Percentiles rank a stretch among this genome's conserved stretches.
phyloP scores from a whole-genome alignment of 257 asterid genomes.

The Catharanthus roseus region DNA sequence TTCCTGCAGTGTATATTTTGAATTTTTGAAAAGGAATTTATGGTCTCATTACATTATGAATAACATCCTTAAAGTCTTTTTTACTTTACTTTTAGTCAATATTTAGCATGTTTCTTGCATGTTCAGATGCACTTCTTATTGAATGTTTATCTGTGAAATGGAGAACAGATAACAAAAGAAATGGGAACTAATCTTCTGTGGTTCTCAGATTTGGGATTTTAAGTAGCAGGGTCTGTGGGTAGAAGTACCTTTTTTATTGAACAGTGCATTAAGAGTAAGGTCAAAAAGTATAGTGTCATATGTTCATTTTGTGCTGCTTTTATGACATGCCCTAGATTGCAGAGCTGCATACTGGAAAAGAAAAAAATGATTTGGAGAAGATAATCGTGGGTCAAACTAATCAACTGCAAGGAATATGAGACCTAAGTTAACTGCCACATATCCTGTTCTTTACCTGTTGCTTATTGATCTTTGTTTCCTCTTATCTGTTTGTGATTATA shows the following conservation, averaged over 20 bases:
- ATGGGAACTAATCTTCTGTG: background rate
- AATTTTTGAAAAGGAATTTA: background rate
- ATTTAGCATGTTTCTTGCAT: background rate
- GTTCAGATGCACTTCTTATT: background rate
- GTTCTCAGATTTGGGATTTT: background rate
- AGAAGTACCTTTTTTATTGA: background rate
- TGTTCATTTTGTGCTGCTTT: background rate
- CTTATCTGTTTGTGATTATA: too few species aligned
- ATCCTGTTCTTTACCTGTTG: background rate
- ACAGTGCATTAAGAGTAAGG: constrained; percentile 2
- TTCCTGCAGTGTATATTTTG: background rate
- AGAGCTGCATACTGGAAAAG: background rate
- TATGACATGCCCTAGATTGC: background rate
- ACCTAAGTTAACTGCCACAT: background rate
- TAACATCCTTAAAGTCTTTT: background rate
- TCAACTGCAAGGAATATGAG: background rate
- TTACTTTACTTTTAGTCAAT: background rate
- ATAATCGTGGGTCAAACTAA: background rate
- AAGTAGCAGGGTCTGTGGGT: background rate
- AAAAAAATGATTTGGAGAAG: background rate
- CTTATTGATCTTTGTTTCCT: too few species aligned
- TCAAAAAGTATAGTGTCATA: background rate
- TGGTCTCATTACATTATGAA: background rate
- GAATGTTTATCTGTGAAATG: background rate
- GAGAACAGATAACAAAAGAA: background rate